Conservation (phyloP, 495 filamentous ascomycete genomes). For the Aspergillus nidulans region DNA sequence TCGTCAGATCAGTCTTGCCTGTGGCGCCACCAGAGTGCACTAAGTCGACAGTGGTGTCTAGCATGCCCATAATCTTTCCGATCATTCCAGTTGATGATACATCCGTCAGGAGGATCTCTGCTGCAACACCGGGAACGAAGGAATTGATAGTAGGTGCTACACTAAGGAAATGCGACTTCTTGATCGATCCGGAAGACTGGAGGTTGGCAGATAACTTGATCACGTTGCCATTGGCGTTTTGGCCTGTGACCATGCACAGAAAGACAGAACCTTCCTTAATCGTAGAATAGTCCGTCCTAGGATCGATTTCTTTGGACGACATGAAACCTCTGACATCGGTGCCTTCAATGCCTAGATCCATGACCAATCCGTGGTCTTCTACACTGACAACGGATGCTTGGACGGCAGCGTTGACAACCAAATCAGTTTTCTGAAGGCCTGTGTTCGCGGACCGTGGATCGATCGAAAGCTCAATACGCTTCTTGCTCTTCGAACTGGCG, state of each 20-base stretch:
- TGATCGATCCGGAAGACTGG: constrained; percentile 60
- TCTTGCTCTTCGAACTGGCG: constrained; percentile 61
- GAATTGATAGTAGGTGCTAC: constrained; percentile 81
- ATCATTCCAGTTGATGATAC: constrained; percentile 54
- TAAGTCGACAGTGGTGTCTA: constrained; percentile 84
- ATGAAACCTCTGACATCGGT: constrained; percentile 73
- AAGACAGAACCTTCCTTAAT: constrained; percentile 78
- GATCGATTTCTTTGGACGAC: constrained; percentile 75
- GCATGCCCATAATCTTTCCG: constrained; percentile 87
- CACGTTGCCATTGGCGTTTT: constrained; percentile 71
- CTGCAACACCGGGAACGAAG: constrained; percentile 85
- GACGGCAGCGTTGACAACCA: constrained; percentile 66
- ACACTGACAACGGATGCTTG: constrained; percentile 87
- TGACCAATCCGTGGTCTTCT: constrained; percentile 91
- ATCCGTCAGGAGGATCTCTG: constrained; percentile 79
- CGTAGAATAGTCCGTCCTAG: constrained; percentile 50
- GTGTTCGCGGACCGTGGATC: constrained; percentile 71
- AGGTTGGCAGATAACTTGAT: constrained; percentile 81
- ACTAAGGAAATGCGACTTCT: constrained; percentile 61
- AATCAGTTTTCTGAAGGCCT: constrained; percentile 62
- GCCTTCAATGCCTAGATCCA: constrained; percentile 79
- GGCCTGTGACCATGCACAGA: constrained; percentile 74
- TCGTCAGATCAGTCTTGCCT: constrained; percentile 59
- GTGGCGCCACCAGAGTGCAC: constrained; percentile 76
- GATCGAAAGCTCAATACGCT: constrained; percentile 78